phyloP scores from a whole-genome alignment of 2,329 filamentous ascomycete genomes.

The Monilinia laxa region DNA sequence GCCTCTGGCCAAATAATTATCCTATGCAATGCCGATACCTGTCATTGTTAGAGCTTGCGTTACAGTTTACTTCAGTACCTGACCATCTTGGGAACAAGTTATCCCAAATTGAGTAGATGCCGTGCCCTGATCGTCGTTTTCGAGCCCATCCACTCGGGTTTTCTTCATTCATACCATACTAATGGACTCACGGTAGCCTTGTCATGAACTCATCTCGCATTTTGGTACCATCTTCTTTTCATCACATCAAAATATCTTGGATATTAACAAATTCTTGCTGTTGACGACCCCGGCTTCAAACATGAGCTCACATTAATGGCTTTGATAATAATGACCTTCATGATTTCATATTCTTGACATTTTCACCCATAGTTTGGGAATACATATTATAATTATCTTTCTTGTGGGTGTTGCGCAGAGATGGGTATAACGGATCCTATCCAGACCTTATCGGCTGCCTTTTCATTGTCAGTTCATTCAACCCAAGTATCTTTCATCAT shows the following conservation, averaged over 20 bases:
- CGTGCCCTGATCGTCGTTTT: slow-evolving; percentile 27
- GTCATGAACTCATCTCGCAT: slow-evolving; percentile 1
- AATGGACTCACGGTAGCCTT: slow-evolving; percentile 14
- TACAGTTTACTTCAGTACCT: slow-evolving; percentile 17
- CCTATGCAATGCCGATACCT: slow-evolving; percentile 9
- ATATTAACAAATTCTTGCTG: slow-evolving; percentile 27
- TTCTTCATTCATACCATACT: slow-evolving; percentile 1
- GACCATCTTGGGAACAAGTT: slow-evolving; percentile 1
- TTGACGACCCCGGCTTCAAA: slow-evolving; percentile 31
- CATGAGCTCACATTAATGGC: slow-evolving; percentile 32
- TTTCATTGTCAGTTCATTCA: slow-evolving; percentile 38
- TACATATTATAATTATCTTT: slow-evolving; percentile 32
- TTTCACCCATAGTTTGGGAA: slow-evolving; percentile 39
- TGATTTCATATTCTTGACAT: slow-evolving; percentile 33
- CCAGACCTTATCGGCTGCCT: slow-evolving; percentile 40
- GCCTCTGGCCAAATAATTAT: neutral
- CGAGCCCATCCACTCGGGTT: slow-evolving; percentile 7
- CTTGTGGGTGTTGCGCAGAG: slow-evolving; percentile 27
- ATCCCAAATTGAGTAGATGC: slow-evolving; percentile 20
- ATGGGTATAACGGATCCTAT: slow-evolving; percentile 39
- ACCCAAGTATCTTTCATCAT: neutral
- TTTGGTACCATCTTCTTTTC: slow-evolving; percentile 6
- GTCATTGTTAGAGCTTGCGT: slow-evolving; percentile 23
- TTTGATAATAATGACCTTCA: slow-evolving; percentile 32
- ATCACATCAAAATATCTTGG: slow-evolving; percentile 23